These are phyloP conservation scores for Raffaelea albimanens DNA, from an alignment of 2,329 filamentous ascomycete genomes.

Conservation along the genomic window DNA sequence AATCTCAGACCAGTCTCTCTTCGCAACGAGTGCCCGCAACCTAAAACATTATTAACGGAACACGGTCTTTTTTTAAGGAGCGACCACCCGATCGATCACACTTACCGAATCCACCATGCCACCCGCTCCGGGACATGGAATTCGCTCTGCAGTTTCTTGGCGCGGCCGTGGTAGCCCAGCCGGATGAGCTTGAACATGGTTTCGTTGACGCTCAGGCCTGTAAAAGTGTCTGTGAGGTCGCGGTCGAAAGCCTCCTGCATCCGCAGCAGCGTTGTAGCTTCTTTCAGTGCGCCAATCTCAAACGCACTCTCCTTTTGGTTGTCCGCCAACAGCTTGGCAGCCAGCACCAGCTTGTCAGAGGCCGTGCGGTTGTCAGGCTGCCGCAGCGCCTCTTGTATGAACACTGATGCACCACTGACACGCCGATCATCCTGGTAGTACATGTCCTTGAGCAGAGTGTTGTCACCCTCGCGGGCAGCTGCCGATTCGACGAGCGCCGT, in stretches of 20 bases:
- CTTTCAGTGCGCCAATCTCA: slow-evolving; percentile 67
- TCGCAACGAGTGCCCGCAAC: slow-evolving; percentile 78
- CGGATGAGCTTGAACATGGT: slow-evolving; percentile 84
- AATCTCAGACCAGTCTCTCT: slow-evolving; percentile 85
- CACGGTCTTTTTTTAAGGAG: slow-evolving; percentile 1
- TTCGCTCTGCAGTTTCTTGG: slow-evolving; percentile 79
- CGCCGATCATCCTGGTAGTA: slow-evolving; percentile 96
- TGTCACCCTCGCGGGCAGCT: slow-evolving; percentile 60
- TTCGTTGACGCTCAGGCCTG: slow-evolving; percentile 80
- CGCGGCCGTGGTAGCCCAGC: slow-evolving; percentile 72
- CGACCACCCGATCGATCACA: not conserved
- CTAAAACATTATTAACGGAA: too few relatives aligned
- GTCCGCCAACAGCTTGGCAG: slow-evolving; percentile 73
- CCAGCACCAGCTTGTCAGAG: slow-evolving; percentile 80
- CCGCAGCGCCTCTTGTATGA: slow-evolving; percentile 72
- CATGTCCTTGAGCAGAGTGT: slow-evolving; percentile 80
- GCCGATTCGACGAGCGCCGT: slow-evolving; percentile 83
- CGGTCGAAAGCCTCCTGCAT: slow-evolving; percentile 81
- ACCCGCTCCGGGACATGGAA: slow-evolving; percentile 91
- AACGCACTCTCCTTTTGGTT: slow-evolving; percentile 64
- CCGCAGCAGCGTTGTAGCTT: slow-evolving; percentile 70
- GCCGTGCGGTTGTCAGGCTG: slow-evolving; percentile 62
- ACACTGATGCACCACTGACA: slow-evolving; percentile 77
- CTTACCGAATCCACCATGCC: slow-evolving; percentile 74
- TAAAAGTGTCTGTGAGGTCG: slow-evolving; percentile 68